Evolutionary conservation across 805 yeast genomes (phyloP), one percentile per base, ranked within the genome.

Genomic region (Zygoascus ofunaensis): DNA sequence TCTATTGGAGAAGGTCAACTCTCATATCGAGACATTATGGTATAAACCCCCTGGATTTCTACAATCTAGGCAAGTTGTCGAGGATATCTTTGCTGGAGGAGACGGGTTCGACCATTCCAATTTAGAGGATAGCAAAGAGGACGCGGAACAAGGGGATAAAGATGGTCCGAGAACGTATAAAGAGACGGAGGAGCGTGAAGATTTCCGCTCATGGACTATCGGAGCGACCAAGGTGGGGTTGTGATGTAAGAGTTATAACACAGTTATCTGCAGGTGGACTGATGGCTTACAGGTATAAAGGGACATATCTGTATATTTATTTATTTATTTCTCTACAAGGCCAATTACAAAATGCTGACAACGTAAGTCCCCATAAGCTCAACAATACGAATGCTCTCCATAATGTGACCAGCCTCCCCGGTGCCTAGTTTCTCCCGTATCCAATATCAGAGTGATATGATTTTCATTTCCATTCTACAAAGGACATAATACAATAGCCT

Each of bases 11-110:
- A 7, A 26, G 10, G 30, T 26, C 10, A 26, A 26, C 7, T 26
- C 30, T 12, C 7, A 26, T 12, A 26, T 26, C 30, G 30, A 26
- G 12, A 12, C 12, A 12, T 26, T 12, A 26, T 26, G 30, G 30
- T 26, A 26, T 26, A 26, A 26, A 12, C 59, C 73, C 37, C 73
- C 74, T 4, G 71, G 73, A 44, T 76, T 83, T 64, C 43, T 70
- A 59, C 68, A 79, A 10, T 90, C 95, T 0, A 72, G 73, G 41
- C 84, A 80, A 46, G 76, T 89, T 49, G 71, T 87, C 8, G 77
- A 78, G 26, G 94, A 86, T 60, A 82, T 89, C 2, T 73, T 85
- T 46, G 71, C 74, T 23, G 82, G 84, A 24, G 83, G 85, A 1
- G 74, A 76, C 42, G 92, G 87, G 2, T 80, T 56, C 24, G 52